Evolutionary conservation across 768 basidiomycete genomes (phyloP).

Genomic region (Dendrothele bispora): DNA sequence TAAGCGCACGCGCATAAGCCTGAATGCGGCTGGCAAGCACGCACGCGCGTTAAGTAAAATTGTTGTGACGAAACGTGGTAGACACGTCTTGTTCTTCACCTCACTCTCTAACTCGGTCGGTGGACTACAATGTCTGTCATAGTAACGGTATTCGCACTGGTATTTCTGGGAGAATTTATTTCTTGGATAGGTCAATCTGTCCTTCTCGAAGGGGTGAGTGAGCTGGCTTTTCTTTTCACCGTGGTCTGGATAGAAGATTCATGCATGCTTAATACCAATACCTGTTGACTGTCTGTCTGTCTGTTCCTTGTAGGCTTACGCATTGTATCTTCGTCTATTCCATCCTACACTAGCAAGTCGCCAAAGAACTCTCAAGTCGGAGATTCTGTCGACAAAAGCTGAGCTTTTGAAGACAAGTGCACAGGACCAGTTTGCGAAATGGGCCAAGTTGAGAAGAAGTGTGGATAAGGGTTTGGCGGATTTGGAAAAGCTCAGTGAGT

Average conservation of each 20-base stretch:
- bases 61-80: too few species aligned
- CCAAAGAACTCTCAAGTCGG: slow-evolving; percentile 74
- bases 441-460: slow-evolving; percentile 89
- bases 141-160: slow-evolving; percentile 77
- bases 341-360: slow-evolving; percentile 50
- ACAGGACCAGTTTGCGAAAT: slow-evolving; percentile 97
- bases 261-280: slow-evolving; percentile 1
- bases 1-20: too few species aligned
- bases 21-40: too few species aligned
- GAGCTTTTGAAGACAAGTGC: slow-evolving; percentile 89
- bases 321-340: slow-evolving; percentile 67
- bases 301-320: slow-evolving; percentile 61
- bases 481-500: slow-evolving; percentile 88
- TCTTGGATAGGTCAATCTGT: slow-evolving; percentile 89
- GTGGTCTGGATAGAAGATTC: not conserved
- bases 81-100: too few species aligned
- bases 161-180: slow-evolving; percentile 80
- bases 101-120: too few species aligned
- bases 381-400: slow-evolving; percentile 77
- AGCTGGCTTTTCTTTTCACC: slow-evolving; percentile 7
- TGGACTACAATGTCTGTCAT: slow-evolving; percentile 67
- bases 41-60: too few species aligned
- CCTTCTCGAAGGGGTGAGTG: slow-evolving; percentile 74
- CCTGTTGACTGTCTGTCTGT: too few species aligned
- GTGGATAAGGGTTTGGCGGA: slow-evolving; percentile 92